Evolutionary conservation across 345 rosid genomes (phyloP), one percentile per base, ranked within the genome.

Genomic region (Lepidium aucheri): DNA sequence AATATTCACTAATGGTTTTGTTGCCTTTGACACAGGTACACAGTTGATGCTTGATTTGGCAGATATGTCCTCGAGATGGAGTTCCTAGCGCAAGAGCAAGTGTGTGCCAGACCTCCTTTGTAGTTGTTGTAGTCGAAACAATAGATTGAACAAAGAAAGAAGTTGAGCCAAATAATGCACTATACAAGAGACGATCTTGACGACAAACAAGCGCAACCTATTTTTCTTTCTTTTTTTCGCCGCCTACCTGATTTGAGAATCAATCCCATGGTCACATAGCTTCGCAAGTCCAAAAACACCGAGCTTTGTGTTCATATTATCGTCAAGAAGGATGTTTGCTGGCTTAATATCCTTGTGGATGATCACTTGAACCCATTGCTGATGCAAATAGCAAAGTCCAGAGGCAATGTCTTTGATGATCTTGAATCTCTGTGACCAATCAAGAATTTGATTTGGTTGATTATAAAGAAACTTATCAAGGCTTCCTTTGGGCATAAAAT

Each of bases 271-370:
- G 40, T 88, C 86, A 24, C 78, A 81, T 18, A 88, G 58, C 74
- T 93, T 83, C 0, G 96, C 97, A 17, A 86, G 91, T 24, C 97
- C 96, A 14, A 91, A 91, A 24, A 88, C 97, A 0, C 96, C 93
- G 1, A 91, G 73, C 15, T 87, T 67, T 0, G 82, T 89, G 9
- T 85, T 86, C 89, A 88, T 76, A 17, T 82, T 87, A 0, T 78
- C 67, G 7, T 88, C 93, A 40, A 91, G 82, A 55, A 91, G 72
- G 35, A 91, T 94, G 52, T 91, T 91, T 63, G 89, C 78, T 2
- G 97, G 81, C 76, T 88, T 91, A 16, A 88, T 72, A 40, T 91
- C 97, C 20, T 96, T 77, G 22, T 88, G 96, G 26, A 88, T 76
- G 60, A 91, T 91, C 8, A 88, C 91, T 35, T 81, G 76, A 58